Percentiles rank a stretch among this genome's conserved stretches.
phyloP scores from a whole-genome alignment of 306 rosid species.

The Prunus dulcis region DNA sequence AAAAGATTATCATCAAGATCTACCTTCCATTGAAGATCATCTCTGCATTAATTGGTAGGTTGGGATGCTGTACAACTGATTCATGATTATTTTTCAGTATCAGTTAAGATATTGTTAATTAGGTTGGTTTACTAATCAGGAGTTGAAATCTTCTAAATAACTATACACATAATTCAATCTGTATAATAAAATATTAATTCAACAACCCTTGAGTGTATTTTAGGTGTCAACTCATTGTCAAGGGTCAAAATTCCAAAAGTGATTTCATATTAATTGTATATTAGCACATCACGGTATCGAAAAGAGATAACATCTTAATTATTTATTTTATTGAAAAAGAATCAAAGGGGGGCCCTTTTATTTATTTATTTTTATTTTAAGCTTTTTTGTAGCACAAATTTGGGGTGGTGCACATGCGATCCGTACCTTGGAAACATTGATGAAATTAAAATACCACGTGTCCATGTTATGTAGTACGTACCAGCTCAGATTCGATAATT shows the following conservation, averaged over 20 bases:
- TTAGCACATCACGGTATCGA: not conserved
- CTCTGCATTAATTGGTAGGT: constrained; percentile 11
- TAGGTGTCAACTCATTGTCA: constrained; percentile 22
- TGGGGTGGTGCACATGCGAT: constrained; percentile 16
- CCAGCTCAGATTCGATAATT: constrained; percentile 13
- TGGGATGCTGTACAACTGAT: not conserved
- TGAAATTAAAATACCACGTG: not conserved
- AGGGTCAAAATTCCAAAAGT: not conserved
- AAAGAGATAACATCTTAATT: not conserved
- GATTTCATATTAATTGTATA: not conserved
- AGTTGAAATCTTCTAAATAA: not conserved
- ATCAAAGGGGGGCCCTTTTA: not conserved
- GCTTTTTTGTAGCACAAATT: not conserved
- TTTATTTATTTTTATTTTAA: not conserved
- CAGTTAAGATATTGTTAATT: not conserved
- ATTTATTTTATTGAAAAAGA: not conserved
- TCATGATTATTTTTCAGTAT: not conserved
- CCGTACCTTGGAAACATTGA: not conserved
- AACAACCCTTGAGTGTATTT: not conserved
- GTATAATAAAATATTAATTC: not conserved
- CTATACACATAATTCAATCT: not conserved
- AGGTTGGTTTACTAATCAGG: not conserved
- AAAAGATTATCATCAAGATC: not conserved
- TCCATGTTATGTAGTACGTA: not conserved
- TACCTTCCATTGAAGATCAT: not conserved